Conservation (phyloP, 1,284 basidiomycete genomes). For the Coniferiporia sulphurascens region DNA sequence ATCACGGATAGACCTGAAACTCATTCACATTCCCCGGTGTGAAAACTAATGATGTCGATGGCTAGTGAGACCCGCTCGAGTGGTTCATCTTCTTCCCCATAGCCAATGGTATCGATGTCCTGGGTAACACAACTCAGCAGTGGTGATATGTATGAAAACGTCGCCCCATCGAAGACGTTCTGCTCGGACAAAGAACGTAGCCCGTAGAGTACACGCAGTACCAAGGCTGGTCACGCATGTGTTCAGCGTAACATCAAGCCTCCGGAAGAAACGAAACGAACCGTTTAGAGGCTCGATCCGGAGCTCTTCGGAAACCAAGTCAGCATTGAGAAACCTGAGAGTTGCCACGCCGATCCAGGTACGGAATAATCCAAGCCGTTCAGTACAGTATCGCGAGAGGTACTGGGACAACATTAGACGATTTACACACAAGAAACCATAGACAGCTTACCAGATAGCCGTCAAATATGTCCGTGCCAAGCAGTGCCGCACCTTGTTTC, state of each 20-base stretch:
- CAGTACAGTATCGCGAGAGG: slow-evolving; percentile 62
- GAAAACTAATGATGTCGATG: slow-evolving; percentile 84
- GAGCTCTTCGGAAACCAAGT: slow-evolving; percentile 69
- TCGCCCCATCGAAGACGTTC: slow-evolving; percentile 77
- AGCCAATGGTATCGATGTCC: slow-evolving; percentile 59
- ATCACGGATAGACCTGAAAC: slow-evolving; percentile 2
- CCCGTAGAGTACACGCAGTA: slow-evolving; percentile 85
- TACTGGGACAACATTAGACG: slow-evolving; percentile 34
- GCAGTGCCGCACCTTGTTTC: slow-evolving; percentile 51
- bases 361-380: slow-evolving; percentile 62
- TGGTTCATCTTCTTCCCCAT: slow-evolving; percentile 66
- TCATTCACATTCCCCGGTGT: slow-evolving; percentile 76
- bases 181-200: slow-evolving; percentile 82
- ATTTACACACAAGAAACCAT: background rate
- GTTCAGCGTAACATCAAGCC: background rate
- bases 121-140: slow-evolving; percentile 70
- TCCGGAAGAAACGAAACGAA: slow-evolving; percentile 33
- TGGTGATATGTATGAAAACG: slow-evolving; percentile 81
- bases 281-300: slow-evolving; percentile 66
- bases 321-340: slow-evolving; percentile 63
- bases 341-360: slow-evolving; percentile 79
- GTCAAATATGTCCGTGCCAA: slow-evolving; percentile 60
- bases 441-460: slow-evolving; percentile 67
- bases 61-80: slow-evolving; percentile 87
- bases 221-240: slow-evolving; percentile 46